Evolutionary conservation across 2,329 filamentous ascomycete species (phyloP), one percentile per base, ranked within the genome.

Genomic region (Zarea fungicola): DNA sequence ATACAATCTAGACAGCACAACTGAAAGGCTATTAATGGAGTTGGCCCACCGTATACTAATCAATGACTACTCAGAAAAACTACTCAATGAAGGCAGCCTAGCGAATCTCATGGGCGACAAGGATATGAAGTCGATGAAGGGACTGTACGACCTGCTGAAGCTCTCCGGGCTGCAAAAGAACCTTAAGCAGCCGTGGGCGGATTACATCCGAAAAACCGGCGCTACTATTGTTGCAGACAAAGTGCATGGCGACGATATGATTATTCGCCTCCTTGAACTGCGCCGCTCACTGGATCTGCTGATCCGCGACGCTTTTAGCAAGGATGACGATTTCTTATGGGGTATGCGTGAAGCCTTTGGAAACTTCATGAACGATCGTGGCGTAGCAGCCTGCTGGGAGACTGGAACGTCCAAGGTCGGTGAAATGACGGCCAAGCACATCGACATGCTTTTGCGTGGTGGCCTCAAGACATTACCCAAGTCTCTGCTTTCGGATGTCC

Each of bases 381-480:
- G 84, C 61, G 83, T 80, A 1, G 77, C 80, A 7, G 74, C 82
- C 5, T 84, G 81, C 5, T 92, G 87, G 80, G 81, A 83, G 44
- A 89, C 87, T 0, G 85, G 90, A 49, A 95, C 91, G 49, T 89
- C 90, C 16, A 97, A 95, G 73, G 89, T 95, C 13, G 93, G 92
- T 42, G 93, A 99, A 71, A 96, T 97, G 91, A 95, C 96, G 58
- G 95, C 93, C 25, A 97, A 96, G 67, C 91, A 97, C 60, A 87
- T 99, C 53, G 93, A 99, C 66, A 77, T 87, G 70, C 75, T 99
- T 18, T 77, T 99, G 26, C 84, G 90, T 48, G 89, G 89, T 42
- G 95, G 93, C 1, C 76, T 92, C 40, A 97, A 95, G 65, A 85
- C 86, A 0, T 78, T 95, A 8, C 89, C 88, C 1, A 77, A 82